A percentile compares a stretch with the other conserved stretches of the same genome.
Conservation (phyloP, 768 basidiomycete species). For the Suillus americanus region DNA sequence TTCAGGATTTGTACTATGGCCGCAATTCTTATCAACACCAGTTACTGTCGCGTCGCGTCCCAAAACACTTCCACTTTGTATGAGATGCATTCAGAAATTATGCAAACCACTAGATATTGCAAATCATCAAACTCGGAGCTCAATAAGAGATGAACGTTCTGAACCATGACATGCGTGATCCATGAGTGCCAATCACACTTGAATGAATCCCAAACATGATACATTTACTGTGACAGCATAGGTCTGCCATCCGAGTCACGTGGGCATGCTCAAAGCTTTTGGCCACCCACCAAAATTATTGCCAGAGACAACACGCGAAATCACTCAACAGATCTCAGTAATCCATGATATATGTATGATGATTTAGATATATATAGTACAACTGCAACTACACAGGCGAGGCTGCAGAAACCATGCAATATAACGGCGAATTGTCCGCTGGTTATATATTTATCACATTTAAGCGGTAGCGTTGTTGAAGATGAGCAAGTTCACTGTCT, state of each 20-base stretch:
- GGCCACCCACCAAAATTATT: background rate
- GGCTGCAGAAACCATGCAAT: background rate
- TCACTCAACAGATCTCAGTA: background rate
- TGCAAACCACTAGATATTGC: background rate
- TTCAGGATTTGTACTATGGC: background rate
- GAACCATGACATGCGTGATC: too few relatives aligned
- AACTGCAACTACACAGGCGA: background rate
- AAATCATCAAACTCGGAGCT: background rate
- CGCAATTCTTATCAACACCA: background rate
- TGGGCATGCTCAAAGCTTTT: too few relatives aligned
- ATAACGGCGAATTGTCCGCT: constrained; percentile 10
- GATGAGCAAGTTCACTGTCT: constrained; percentile 70
- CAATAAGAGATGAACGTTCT: too few relatives aligned
- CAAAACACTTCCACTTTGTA: background rate
- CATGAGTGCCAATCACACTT: too few relatives aligned
- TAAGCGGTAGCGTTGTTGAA: constrained; percentile 73
- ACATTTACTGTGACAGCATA: too few relatives aligned
- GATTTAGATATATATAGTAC: constrained; percentile 6
- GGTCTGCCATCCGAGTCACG: too few relatives aligned
- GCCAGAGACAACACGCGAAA: background rate
- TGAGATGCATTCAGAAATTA: background rate
- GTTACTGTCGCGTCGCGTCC: background rate
- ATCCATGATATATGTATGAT: constrained; percentile 1
- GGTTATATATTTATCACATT: background rate
- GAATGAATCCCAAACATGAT: too few relatives aligned